These are phyloP conservation scores for Exophiala dermatitidis DNA, from an alignment of 2,329 filamentous ascomycete genomes.

Conservation along the genomic window DNA sequence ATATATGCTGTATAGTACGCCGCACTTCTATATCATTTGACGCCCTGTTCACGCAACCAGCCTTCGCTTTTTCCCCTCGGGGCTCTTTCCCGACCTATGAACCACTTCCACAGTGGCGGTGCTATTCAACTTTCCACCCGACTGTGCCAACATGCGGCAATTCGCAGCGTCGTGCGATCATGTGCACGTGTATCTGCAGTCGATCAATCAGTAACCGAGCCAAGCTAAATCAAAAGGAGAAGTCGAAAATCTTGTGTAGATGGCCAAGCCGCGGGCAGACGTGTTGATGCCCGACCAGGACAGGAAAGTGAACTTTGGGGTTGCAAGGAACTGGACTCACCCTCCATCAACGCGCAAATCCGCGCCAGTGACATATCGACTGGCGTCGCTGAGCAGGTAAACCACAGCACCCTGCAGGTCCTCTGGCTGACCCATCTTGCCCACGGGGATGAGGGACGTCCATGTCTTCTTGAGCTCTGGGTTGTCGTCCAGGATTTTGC, in stretches of 20 bases:
- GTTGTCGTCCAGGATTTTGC: conserved; percentile 91
- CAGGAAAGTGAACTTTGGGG: not conserved
- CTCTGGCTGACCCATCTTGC: conserved; percentile 85
- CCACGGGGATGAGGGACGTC: conserved; percentile 85
- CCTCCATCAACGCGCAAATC: conserved; percentile 79
- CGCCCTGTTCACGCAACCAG: too few relatives aligned
- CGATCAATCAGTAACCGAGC: not conserved
- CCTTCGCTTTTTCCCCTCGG: too few relatives aligned
- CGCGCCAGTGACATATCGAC: conserved; percentile 64
- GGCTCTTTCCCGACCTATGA: too few relatives aligned
- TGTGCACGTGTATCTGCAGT: conserved; percentile 18
- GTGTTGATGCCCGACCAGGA: not conserved
- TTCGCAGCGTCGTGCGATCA: not conserved
- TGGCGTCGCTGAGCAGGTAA: conserved; percentile 75
- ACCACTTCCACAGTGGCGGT: too few relatives aligned
- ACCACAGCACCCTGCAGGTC: conserved; percentile 87
- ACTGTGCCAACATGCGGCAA: too few relatives aligned
- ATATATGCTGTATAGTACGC: too few relatives aligned
- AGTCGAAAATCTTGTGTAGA: not conserved
- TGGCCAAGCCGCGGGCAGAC: not conserved
- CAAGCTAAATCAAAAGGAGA: not conserved
- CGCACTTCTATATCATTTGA: too few relatives aligned
- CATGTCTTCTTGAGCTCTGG: conserved; percentile 83
- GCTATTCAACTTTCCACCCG: too few relatives aligned
- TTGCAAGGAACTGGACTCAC: conserved; percentile 58